These are phyloP conservation scores for Fusarium sp. DNA, from an alignment of 2,329 filamentous ascomycete species.

Conservation along the genomic window DNA sequence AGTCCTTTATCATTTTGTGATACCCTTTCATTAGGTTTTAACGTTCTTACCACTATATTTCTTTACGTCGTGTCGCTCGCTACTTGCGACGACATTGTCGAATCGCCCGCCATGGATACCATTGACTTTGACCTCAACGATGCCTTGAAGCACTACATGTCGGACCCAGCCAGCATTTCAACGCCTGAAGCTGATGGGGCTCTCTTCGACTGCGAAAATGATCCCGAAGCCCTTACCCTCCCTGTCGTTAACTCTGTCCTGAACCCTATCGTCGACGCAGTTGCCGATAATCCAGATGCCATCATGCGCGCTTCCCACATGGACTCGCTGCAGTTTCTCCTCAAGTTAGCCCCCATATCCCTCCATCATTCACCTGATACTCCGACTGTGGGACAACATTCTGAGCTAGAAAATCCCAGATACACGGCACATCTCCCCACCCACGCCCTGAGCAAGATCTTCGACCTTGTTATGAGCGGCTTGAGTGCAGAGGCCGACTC, in stretches of 20 bases:
- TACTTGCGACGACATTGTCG: constrained; percentile 26
- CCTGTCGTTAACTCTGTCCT: constrained; percentile 83
- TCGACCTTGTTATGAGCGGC: constrained; percentile 88
- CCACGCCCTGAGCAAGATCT: constrained; percentile 87
- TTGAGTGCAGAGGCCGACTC: constrained; percentile 85
- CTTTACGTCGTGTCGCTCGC: constrained; percentile 15
- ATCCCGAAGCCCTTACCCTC: constrained; percentile 82
- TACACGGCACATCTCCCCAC: constrained; percentile 81
- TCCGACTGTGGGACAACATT: constrained; percentile 40
- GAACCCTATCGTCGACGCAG: constrained; percentile 90
- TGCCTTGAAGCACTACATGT: constrained; percentile 95
- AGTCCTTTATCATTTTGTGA: constrained; percentile 8
- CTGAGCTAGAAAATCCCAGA: constrained; percentile 69
- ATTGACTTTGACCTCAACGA: constrained; percentile 95
- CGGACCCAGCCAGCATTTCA: constrained; percentile 82
- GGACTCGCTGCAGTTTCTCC: constrained; percentile 92
- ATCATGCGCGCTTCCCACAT: constrained; percentile 81
- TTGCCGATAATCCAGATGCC: constrained; percentile 90
- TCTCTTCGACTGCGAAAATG: constrained; percentile 90
- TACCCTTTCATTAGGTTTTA: constrained; percentile 21
- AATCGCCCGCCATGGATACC: constrained; percentile 67
- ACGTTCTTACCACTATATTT: constrained; percentile 14
- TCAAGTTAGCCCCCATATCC: constrained; percentile 84
- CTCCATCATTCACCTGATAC: constrained; percentile 32
- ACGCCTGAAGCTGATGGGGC: constrained; percentile 86